phyloP scores from a whole-genome alignment of 1,284 basidiomycete species.

The Cystobasidium sp. region DNA sequence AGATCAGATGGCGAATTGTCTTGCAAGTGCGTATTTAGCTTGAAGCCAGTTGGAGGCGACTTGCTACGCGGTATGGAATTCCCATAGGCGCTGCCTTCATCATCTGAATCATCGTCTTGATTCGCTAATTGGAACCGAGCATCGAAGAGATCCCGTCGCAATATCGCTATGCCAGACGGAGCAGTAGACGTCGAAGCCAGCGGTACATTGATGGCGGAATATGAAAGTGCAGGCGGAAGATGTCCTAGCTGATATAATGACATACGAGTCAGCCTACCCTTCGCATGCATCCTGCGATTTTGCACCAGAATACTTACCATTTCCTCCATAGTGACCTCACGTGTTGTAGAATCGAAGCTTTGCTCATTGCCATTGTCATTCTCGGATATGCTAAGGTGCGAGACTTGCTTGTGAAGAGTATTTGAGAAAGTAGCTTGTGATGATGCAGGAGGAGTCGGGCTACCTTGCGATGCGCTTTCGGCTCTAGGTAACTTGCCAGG shows the following conservation, averaged over 20 bases:
- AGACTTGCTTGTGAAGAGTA: slow-evolving; percentile 4
- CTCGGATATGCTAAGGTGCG: not conserved
- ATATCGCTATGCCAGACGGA: slow-evolving; percentile 59
- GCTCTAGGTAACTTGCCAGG: not conserved
- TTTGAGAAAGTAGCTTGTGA: not conserved
- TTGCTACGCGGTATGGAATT: slow-evolving; percentile 60
- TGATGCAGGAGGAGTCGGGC: slow-evolving; percentile 13
- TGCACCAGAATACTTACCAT: slow-evolving; percentile 2
- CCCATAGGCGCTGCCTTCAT: slow-evolving; percentile 45
- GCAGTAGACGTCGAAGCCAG: slow-evolving; percentile 9
- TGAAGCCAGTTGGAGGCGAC: slow-evolving; percentile 51
- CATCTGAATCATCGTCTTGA: slow-evolving; percentile 52
- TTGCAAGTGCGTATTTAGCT: slow-evolving; percentile 62
- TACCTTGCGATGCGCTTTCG: not conserved
- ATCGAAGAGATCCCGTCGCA: slow-evolving; percentile 87
- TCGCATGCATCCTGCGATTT: not conserved
- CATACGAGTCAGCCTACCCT: not conserved
- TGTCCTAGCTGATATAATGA: slow-evolving; percentile 46
- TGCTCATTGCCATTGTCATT: not conserved
- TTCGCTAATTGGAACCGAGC: slow-evolving; percentile 87
- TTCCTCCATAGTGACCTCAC: slow-evolving; percentile 27
- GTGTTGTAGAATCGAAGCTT: not conserved
- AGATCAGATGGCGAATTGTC: slow-evolving; percentile 64
- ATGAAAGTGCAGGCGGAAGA: slow-evolving; percentile 55
- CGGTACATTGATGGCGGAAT: slow-evolving; percentile 52